Percentiles rank a stretch among this genome's conserved stretches.
Evolutionary conservation across 2,329 filamentous ascomycete species (phyloP).

Genomic region (Trichophyton verrucosum): DNA sequence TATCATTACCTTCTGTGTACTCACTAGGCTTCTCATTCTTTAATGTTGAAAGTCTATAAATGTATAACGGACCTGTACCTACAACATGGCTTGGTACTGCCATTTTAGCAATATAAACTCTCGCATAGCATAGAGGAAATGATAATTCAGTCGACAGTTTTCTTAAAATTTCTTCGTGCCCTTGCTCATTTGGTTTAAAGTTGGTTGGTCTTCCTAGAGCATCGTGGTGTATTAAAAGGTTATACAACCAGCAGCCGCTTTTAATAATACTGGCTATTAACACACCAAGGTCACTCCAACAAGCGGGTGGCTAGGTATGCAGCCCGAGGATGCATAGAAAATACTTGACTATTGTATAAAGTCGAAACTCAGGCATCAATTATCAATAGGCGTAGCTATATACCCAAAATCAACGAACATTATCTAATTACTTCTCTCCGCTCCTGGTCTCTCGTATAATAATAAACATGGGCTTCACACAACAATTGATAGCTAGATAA

Average conservation of each 20-base stretch:
- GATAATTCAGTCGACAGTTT: neutral
- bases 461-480: neutral
- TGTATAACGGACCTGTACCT: neutral
- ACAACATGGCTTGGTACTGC: neutral
- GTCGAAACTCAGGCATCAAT: no score
- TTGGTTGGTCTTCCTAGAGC: no score
- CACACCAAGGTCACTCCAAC: no score
- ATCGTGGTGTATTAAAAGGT: no score
- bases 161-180: neutral
- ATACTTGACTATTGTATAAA: no score
- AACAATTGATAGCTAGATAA: neutral
- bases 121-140: neutral
- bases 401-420: neutral
- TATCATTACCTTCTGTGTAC: neutral
- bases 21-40: neutral
- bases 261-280: no score
- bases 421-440: neutral
- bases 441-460: neutral
- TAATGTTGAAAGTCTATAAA: neutral
- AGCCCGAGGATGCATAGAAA: no score
- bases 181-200: neutral
- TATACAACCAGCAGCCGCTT: no score
- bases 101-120: neutral
- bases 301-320: no score
- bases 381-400: neutral